These are phyloP conservation scores for Candida mesenterica DNA, from an alignment of 1,139 yeast species.

Conservation along the genomic window DNA sequence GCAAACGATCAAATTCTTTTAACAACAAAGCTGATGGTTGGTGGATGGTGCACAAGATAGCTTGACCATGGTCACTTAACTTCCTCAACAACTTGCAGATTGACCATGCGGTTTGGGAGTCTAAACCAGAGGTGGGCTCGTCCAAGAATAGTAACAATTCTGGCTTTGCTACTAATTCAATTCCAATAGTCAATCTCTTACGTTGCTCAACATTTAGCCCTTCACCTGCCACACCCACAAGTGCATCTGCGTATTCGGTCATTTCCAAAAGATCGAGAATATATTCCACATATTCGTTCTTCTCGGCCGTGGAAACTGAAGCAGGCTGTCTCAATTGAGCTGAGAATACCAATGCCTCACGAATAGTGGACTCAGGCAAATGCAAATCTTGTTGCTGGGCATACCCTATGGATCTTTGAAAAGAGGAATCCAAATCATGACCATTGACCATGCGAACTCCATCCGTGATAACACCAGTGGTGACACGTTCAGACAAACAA, in stretches of 20 bases:
- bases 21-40: constrained; percentile 79
- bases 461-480: constrained; percentile 69
- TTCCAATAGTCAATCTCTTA: constrained; percentile 81
- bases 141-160: constrained; percentile 76
- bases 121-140: constrained; percentile 92
- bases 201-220: constrained; percentile 81
- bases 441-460: constrained; percentile 79
- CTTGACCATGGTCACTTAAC: constrained; percentile 76
- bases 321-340: constrained; percentile 74
- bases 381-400: constrained; percentile 85
- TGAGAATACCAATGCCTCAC: constrained; percentile 72
- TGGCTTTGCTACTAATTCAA: constrained; percentile 87
- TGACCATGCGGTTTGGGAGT: constrained; percentile 91
- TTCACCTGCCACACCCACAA: constrained; percentile 81
- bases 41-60: constrained; percentile 79
- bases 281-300: constrained; percentile 69
- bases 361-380: constrained; percentile 67
- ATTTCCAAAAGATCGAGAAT: constrained; percentile 69
- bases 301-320: constrained; percentile 52
- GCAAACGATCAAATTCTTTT: constrained; percentile 73
- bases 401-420: constrained; percentile 81
- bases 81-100: constrained; percentile 73
- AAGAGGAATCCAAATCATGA: constrained; percentile 61
- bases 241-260: constrained; percentile 73
- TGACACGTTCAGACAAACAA: constrained; percentile 74